Evolutionary conservation across 2,329 filamentous ascomycete species (phyloP).

Genomic region (Beauveria pseudobassiana): DNA sequence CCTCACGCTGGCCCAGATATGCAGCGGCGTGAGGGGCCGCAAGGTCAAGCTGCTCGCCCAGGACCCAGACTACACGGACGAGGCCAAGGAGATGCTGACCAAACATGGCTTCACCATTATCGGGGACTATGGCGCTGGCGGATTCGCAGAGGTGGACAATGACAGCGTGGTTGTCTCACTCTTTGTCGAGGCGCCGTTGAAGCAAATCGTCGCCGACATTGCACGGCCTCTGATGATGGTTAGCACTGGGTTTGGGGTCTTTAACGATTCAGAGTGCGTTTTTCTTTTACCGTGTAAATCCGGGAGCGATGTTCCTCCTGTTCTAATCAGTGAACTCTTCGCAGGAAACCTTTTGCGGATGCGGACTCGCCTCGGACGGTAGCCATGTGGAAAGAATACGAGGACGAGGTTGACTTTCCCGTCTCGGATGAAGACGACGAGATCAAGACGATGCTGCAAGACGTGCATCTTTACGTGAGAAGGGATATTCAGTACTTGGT

Average conservation of each 20-base stretch:
- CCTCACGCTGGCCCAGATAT: not conserved
- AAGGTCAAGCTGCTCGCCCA: constrained; percentile 2
- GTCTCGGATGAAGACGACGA: not conserved
- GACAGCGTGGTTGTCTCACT: constrained; percentile 12
- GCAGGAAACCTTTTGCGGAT: not conserved
- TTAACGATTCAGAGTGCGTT: not conserved
- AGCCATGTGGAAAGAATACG: constrained; percentile 9
- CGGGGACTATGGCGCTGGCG: constrained; percentile 8
- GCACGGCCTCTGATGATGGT: constrained; percentile 13
- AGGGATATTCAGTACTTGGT: not conserved
- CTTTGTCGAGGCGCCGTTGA: constrained; percentile 12
- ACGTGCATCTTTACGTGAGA: not conserved
- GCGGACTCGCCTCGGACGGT: constrained; percentile 13
- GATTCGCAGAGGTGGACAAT: constrained; percentile 16
- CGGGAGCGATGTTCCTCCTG: not conserved
- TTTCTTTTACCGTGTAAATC: too few species aligned
- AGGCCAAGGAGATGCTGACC: not conserved
- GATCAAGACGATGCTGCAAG: not conserved
- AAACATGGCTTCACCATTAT: constrained; percentile 11
- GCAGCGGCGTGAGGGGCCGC: not conserved
- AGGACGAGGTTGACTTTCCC: not conserved
- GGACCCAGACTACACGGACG: constrained; percentile 10
- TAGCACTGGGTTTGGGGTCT: not conserved
- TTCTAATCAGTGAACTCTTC: not conserved
- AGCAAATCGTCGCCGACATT: constrained; percentile 17